Conservation (phyloP, 1,284 basidiomycete genomes). For the Puccinia triticina region DNA sequence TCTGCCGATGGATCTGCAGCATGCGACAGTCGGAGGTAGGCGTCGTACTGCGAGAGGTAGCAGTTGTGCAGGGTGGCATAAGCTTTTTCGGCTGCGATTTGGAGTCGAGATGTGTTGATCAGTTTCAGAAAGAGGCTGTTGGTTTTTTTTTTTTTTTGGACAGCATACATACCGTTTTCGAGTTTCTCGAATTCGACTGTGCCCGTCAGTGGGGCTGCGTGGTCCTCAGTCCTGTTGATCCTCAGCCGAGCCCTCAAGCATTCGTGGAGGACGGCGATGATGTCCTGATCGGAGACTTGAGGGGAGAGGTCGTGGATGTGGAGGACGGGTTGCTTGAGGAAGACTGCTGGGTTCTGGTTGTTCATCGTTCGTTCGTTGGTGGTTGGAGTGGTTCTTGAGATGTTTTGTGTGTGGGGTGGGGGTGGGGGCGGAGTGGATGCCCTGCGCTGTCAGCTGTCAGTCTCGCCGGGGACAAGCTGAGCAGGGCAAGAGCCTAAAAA, state of each 20-base stretch:
- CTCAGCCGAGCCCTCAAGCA: constrained; percentile 37
- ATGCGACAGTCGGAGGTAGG: constrained; percentile 68
- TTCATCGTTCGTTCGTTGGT: not conserved
- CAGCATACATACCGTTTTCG: constrained; percentile 28
- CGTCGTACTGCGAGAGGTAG: constrained; percentile 67
- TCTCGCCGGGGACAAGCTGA: no score
- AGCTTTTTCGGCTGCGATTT: constrained; percentile 75
- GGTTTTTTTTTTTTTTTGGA: not conserved
- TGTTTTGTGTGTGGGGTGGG: no score
- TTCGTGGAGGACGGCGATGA: constrained; percentile 47
- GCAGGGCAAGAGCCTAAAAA: no score
- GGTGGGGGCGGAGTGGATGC: no score
- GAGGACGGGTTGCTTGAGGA: constrained; percentile 29
- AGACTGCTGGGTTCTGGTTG: not conserved
- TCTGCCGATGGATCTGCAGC: constrained; percentile 74
- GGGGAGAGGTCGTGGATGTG: constrained; percentile 18
- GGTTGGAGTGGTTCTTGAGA: no score
- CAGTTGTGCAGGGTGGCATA: constrained; percentile 77
- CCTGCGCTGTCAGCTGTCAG: no score
- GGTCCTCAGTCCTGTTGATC: constrained; percentile 14
- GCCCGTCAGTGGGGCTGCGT: not conserved
- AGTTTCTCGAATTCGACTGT: constrained; percentile 49
- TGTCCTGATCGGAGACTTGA: constrained; percentile 40
- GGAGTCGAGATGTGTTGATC: not conserved
- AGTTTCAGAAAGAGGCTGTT: not conserved